phyloP scores from a whole-genome alignment of 75 land plant species.

The Picea sitchensis region DNA sequence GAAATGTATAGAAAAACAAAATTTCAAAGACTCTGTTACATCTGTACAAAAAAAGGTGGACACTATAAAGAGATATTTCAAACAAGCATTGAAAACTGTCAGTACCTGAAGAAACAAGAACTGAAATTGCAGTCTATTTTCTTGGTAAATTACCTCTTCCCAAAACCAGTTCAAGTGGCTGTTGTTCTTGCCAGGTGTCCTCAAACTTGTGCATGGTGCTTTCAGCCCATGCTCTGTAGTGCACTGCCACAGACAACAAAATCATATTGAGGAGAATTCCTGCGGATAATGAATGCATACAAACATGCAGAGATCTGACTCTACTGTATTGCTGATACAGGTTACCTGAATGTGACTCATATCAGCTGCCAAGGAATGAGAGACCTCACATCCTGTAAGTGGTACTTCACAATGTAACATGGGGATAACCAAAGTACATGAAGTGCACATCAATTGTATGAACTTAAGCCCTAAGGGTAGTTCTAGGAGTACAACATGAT shows the following conservation, averaged over 20 bases:
- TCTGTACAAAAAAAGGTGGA: neutral
- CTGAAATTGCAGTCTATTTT: neutral
- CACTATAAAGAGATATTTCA: neutral
- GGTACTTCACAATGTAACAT: neutral
- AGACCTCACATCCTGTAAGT: too few relatives aligned
- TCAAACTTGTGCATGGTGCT: constrained; percentile 91
- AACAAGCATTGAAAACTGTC: neutral
- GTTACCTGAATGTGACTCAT: neutral
- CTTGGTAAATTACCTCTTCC: constrained; percentile 69
- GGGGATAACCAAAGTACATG: neutral
- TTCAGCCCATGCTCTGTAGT: constrained; percentile 92
- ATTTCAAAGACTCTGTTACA: neutral
- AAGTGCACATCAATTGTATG: neutral
- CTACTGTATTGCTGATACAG: neutral
- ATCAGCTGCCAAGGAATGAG: neutral
- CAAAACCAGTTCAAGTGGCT: constrained; percentile 70
- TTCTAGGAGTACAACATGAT: neutral
- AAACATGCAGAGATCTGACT: neutral
- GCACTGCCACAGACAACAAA: constrained; percentile 45
- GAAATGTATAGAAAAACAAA: neutral
- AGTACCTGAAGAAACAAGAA: neutral
- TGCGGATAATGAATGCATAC: neutral
- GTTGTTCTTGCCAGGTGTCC: constrained; percentile 93
- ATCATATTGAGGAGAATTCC: neutral
- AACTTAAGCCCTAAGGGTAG: neutral